These are phyloP conservation scores for Marsdenia floribunda DNA, from an alignment of 257 asterid species.

Conservation along the genomic window DNA sequence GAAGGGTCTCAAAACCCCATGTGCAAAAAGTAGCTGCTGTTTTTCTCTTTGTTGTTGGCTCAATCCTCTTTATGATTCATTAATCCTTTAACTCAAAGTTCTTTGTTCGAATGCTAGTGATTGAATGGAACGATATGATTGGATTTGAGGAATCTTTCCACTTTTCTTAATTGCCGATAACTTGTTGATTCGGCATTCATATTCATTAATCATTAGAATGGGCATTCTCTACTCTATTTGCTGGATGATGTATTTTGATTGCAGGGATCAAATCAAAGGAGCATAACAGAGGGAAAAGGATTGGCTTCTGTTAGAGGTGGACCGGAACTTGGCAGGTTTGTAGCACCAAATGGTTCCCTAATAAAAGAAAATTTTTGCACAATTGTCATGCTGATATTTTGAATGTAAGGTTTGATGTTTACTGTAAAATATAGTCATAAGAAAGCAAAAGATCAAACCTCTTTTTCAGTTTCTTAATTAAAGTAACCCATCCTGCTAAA, in stretches of 20 bases:
- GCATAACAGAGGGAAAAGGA: slow-evolving; percentile 31
- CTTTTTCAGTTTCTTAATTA: too few species aligned
- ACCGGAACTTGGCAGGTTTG: slow-evolving; percentile 55
- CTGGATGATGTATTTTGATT: slow-evolving; percentile 22
- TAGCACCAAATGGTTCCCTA: background rate
- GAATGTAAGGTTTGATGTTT: background rate
- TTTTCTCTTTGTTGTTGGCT: slow-evolving; percentile 12
- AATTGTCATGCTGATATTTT: background rate
- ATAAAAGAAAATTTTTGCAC: background rate
- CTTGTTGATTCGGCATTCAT: too few species aligned
- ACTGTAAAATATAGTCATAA: background rate
- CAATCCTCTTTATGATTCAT: background rate
- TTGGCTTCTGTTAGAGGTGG: slow-evolving; percentile 41
- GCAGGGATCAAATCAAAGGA: slow-evolving; percentile 32
- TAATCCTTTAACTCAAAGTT: too few species aligned
- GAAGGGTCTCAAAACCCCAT: background rate
- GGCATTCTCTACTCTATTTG: background rate
- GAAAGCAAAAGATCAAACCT: slow-evolving; percentile 1
- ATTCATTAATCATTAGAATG: too few species aligned
- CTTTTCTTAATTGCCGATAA: too few species aligned
- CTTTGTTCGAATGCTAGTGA: too few species aligned
- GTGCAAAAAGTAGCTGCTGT: background rate
- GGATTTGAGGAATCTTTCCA: too few species aligned
- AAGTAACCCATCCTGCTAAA: background rate
- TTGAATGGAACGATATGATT: too few species aligned